Evolutionary conservation across 2,329 filamentous ascomycete genomes (phyloP).

Genomic region (Penicillium sp.): DNA sequence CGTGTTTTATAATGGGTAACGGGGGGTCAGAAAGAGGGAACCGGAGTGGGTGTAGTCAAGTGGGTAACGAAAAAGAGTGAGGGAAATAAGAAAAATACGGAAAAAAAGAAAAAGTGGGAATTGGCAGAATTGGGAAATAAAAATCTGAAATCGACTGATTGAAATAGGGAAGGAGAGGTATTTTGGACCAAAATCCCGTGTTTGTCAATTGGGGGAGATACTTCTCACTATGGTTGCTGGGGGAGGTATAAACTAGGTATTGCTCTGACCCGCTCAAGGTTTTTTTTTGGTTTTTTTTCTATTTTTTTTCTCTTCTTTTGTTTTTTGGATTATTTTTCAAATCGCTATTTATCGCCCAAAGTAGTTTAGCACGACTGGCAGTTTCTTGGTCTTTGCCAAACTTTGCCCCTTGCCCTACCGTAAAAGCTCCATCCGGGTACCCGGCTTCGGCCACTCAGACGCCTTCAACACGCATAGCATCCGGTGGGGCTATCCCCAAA

Average conservation of each 20-base stretch:
- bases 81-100: conserved; percentile 7
- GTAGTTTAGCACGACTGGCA: background rate
- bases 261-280: conserved; percentile 6
- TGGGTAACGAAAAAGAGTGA: conserved; percentile 25
- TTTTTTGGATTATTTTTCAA: background rate
- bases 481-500: background rate
- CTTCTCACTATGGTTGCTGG: conserved; percentile 20
- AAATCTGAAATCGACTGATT: conserved; percentile 3
- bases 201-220: conserved; percentile 15
- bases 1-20: conserved; percentile 36
- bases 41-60: conserved; percentile 19
- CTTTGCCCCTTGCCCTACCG: conserved; percentile 18
- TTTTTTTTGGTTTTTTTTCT: conserved; percentile 3
- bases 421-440: conserved; percentile 3
- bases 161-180: conserved; percentile 12
- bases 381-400: conserved; percentile 4
- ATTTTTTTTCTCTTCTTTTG: conserved; percentile 5
- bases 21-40: conserved; percentile 25
- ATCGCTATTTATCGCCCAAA: background rate
- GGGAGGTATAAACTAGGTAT: conserved; percentile 8
- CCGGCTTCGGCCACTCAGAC: conserved; percentile 9
- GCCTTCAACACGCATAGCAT: background rate
- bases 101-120: conserved; percentile 4
- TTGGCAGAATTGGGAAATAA: conserved; percentile 3
- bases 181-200: conserved; percentile 18